A percentile compares a stretch with the other conserved stretches of the same genome.
Conservation (phyloP, 345 rosid species). For the Heritiera littoralis region DNA sequence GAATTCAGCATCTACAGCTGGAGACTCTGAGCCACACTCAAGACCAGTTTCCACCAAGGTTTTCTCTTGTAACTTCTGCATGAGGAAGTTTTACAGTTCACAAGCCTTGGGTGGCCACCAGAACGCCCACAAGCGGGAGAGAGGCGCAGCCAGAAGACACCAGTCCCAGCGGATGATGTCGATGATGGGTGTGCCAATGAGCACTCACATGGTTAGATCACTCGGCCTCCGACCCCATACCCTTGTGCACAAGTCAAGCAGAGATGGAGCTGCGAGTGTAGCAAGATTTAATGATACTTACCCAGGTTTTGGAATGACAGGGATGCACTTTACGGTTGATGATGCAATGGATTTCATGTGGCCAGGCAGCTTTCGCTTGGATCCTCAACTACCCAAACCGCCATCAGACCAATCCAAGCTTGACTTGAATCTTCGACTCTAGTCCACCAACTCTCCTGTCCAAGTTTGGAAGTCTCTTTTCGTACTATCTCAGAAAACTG, state of each 20-base stretch:
- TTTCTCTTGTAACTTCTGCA: constrained; percentile 74
- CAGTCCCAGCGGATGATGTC: constrained; percentile 64
- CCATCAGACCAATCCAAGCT: constrained; percentile 44
- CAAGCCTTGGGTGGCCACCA: constrained; percentile 85
- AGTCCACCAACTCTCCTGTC: constrained; percentile 22
- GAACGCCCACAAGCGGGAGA: constrained; percentile 80
- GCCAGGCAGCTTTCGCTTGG: constrained; percentile 78
- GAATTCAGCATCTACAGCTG: constrained; percentile 41
- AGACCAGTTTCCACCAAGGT: constrained; percentile 46
- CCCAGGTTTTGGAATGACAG: constrained; percentile 35
- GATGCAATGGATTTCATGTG: constrained; percentile 52
- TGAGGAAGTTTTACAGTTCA: constrained; percentile 72
- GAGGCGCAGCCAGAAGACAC: constrained; percentile 64
- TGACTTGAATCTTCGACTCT: constrained; percentile 68
- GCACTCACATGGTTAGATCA: constrained; percentile 42
- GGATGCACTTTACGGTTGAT: constrained; percentile 43
- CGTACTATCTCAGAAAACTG: constrained; percentile 6
- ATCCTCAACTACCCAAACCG: constrained; percentile 39
- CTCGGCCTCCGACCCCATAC: constrained; percentile 63
- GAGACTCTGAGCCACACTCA: constrained; percentile 36
- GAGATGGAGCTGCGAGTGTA: constrained; percentile 45
- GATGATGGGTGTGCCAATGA: constrained; percentile 43
- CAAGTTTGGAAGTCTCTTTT: constrained; percentile 22
- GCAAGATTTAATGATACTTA: constrained; percentile 47
- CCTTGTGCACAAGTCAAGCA: constrained; percentile 50